Base-by-base conservation (phyloP, 176 grass and related monocot species). In the Miscanthus lutarioriparius region DNA sequence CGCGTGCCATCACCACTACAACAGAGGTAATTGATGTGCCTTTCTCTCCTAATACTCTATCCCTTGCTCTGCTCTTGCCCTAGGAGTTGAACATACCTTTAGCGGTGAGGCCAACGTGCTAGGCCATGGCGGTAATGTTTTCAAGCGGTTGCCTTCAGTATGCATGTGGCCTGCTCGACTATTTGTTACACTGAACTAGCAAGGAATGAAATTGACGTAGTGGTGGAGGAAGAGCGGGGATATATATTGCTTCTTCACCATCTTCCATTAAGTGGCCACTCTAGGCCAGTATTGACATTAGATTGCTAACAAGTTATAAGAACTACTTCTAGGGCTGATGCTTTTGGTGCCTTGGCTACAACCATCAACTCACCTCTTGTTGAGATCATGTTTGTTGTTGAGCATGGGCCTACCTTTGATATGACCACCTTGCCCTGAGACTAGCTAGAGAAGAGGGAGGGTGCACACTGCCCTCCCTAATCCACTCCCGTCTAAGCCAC, bases 61-160 rank as follows among this genome's bases (percentile, higher is more conserved):
- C 17, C 5, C 1, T 0, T 20, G 1, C 49, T 53, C 1, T 19
- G 17, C 16, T 53, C 49, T 54, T 54, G 6, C 17, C 51, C 51
- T 54, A 22, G 2, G 17, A 2, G 6, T 54, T 6, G 2, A 8
- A 54, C 19, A 54, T 54, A 54, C 6, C 1, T 54, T 54, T 54
- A 22, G 7, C 6, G 2, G 0, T 0, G 0, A 2, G 17, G 6
- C 1, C 6, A 54, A 22, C 0, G 19, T 22, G 0, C 6, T 54
- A 54, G 19, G 51, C 51, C 7, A 2, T 54, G 19, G 9, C 0
- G 7, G 6, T 22, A 22, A 22, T 54, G 19, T 54, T 54, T 54
- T 3, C 6, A 8, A 3, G 51, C 0, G 2, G 7, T 22, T 54
- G 17, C 51, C 49, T 53, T 53, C 17, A 53, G 17, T 53, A 53